Evolutionary conservation across 2,329 filamentous ascomycete genomes (phyloP), one percentile per base, ranked within the genome.

Genomic region (Byssoonygena ceratinophila): DNA sequence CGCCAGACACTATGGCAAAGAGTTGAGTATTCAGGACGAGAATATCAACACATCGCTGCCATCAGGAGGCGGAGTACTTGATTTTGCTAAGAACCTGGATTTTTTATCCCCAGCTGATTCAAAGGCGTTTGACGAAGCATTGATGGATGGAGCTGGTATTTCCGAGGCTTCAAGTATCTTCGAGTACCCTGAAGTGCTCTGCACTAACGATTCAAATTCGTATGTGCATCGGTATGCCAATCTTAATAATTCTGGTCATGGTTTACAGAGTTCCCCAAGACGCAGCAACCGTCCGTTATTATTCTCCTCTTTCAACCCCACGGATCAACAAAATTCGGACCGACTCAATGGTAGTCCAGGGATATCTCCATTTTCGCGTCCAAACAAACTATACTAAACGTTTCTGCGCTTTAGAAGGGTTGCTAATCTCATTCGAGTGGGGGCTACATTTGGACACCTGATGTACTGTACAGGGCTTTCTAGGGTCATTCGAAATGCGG

Each of bases 301-400:
- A 7, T 14, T 25, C n/a, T 2, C 9, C 12, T 25, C 27, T 6
- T 41, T 43, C 23, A 20, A 18, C n/a, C 6, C 31, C 3, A 31
- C 9, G 8, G 14, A 18, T 20, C 32, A 44, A 36, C 31, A 18
- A 37, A 6, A 27, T n/a, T 45, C 49, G 2, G 8, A 3, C 20
- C 9, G 8, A 20, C 12, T 40, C 22, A 4, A 16, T 45, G 18
- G 43, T 12, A 8, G 9, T 14, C 25, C n/a, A 16, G 50, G 29
- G 39, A 18, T 44, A 22, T 4, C 27, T 14, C 25, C 7, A 9
- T 55, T 55, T 29, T 55, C 48, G 53, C 48, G 53, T 29, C 53
- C 53, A 12, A 55, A 55, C 27, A 55, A 55, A 22, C 25, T 55
- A 44, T 55, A 55, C 31, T 55, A 40, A 20, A 39, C 8, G 22